Evolutionary conservation across 805 yeast species (phyloP).

Genomic region (Wickerhamiella brachini): DNA sequence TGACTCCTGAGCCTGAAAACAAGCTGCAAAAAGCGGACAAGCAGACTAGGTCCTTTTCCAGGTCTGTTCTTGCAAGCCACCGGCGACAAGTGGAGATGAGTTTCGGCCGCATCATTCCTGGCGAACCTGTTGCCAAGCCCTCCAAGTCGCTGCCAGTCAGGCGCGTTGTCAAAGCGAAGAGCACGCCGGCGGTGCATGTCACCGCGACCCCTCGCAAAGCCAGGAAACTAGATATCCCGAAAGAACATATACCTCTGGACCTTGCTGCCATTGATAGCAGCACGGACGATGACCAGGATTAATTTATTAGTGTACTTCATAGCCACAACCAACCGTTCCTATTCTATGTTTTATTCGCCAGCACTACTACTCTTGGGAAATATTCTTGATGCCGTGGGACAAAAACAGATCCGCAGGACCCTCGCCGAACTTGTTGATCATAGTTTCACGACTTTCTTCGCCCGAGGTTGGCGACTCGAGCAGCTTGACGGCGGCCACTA

Average conservation of each 20-base stretch:
- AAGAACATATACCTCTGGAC: slow-evolving; percentile 6
- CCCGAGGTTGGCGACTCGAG: slow-evolving; percentile 9
- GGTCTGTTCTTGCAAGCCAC: slow-evolving; percentile 1
- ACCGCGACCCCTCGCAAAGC: slow-evolving; percentile 10
- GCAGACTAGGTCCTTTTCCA: background rate
- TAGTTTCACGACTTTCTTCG: background rate
- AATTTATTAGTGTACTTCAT: slow-evolving; percentile 2
- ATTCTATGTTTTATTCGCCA: background rate
- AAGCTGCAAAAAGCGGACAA: background rate
- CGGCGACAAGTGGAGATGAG: slow-evolving; percentile 5
- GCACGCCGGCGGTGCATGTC: slow-evolving; percentile 2
- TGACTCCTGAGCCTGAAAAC: background rate
- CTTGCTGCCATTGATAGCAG: background rate
- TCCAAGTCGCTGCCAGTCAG: background rate
- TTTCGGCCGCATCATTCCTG: background rate
- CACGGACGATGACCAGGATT: slow-evolving; percentile 7
- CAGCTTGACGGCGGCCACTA: slow-evolving; percentile 11
- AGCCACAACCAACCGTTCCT: too few relatives aligned
- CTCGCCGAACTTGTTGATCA: background rate
- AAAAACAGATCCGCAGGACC: slow-evolving; percentile 2
- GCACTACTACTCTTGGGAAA: slow-evolving; percentile 1
- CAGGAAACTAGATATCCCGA: slow-evolving; percentile 8
- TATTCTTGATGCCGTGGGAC: slow-evolving; percentile 8
- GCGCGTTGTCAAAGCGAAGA: background rate
- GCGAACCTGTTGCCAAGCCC: background rate